Percentiles rank a stretch among this genome's conserved stretches.
phyloP scores from a whole-genome alignment of 768 basidiomycete species.

The Hypsizygus marmoreus region DNA sequence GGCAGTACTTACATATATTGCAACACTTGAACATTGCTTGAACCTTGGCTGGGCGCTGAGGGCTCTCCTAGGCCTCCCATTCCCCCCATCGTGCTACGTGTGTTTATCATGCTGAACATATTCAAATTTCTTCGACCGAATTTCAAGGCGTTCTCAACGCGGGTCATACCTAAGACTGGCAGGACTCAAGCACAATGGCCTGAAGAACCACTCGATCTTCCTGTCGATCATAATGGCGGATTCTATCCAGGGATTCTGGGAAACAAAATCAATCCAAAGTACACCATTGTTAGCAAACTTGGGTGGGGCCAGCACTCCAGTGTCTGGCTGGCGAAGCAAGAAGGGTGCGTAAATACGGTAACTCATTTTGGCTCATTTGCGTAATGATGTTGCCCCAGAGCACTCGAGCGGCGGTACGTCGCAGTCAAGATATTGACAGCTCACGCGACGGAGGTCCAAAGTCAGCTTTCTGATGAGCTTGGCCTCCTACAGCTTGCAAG shows the following conservation, averaged over 20 bases:
- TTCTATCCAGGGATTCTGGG: constrained; percentile 14
- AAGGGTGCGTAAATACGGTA: constrained; percentile 28
- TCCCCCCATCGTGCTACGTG: no score
- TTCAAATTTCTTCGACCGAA: no score
- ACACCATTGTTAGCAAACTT: constrained; percentile 55
- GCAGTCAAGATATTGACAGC: constrained; percentile 36
- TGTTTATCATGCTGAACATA: no score
- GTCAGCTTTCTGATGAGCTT: constrained; percentile 15
- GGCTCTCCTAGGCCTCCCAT: no score
- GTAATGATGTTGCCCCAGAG: constrained; percentile 12
- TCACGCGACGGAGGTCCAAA: constrained; percentile 33
- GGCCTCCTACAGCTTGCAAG: no score
- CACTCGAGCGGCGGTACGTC: constrained; percentile 39
- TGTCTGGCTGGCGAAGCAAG: constrained; percentile 44
- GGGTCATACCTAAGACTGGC: no score
- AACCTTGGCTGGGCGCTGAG: no score
- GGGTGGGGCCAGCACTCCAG: constrained; percentile 55
- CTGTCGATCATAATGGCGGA: constrained; percentile 14
- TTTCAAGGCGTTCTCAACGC: no score
- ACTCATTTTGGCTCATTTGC: background rate
- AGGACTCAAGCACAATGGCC: constrained; percentile 11
- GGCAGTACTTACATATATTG: no score
- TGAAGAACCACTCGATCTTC: constrained; percentile 19
- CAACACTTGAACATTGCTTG: no score
- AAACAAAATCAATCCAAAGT: constrained; percentile 27